These are phyloP conservation scores for Globisporangium irregulare DNA, from an alignment of 352 stramenopile genomes.

Conservation along the genomic window DNA sequence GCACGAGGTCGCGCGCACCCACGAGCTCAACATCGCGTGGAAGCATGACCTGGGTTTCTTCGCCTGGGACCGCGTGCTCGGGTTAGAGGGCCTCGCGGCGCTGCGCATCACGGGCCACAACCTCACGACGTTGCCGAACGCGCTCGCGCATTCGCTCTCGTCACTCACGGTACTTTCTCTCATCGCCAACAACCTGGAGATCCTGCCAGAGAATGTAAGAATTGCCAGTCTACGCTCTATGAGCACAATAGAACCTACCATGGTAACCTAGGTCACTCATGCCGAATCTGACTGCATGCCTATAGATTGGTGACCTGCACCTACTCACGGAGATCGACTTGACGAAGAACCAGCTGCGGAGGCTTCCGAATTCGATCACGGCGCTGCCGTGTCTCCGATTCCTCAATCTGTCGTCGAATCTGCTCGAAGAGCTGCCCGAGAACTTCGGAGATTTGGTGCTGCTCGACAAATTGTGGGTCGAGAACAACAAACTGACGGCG, in stretches of 20 bases:
- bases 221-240: background rate
- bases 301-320: constrained; percentile 32
- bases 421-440: constrained; percentile 38
- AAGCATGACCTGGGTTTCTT: constrained; percentile 56
- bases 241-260: background rate
- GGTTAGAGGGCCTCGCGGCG: constrained; percentile 39
- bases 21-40: constrained; percentile 72
- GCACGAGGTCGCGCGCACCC: constrained; percentile 27
- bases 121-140: constrained; percentile 30
- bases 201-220: constrained; percentile 46
- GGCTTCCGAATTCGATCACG: constrained; percentile 46
- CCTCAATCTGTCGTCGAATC: constrained; percentile 56
- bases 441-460: constrained; percentile 35
- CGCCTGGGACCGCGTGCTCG: constrained; percentile 41
- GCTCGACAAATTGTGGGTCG: constrained; percentile 46
- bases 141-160: constrained; percentile 26
- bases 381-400: constrained; percentile 28
- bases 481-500: constrained; percentile 44
- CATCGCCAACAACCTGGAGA: constrained; percentile 43
- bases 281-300: background rate
- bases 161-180: constrained; percentile 47
- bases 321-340: constrained; percentile 51
- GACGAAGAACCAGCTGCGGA: constrained; percentile 52
- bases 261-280: background rate
- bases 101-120: constrained; percentile 51